A percentile compares a stretch with the other conserved stretches of the same genome.
These are phyloP conservation scores for Grigorovia transvaalensis DNA, from an alignment of 805 yeast species.

Conservation along the genomic window DNA sequence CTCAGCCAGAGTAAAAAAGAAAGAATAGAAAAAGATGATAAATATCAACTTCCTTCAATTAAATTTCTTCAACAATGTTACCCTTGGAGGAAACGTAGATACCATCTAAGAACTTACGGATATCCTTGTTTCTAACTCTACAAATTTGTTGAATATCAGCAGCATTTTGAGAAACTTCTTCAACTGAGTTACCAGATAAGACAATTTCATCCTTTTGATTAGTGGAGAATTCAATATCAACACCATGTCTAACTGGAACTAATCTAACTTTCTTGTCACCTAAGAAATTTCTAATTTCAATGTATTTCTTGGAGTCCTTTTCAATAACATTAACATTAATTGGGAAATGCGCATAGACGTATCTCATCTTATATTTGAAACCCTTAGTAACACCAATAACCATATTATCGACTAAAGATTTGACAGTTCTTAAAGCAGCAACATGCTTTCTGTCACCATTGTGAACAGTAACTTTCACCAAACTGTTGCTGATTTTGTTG, in stretches of 20 bases:
- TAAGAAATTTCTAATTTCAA: slow-evolving; percentile 98
- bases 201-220: slow-evolving; percentile 90
- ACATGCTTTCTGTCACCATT: slow-evolving; percentile 99
- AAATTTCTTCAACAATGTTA: slow-evolving; percentile 58
- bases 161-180: slow-evolving; percentile 95
- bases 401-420: slow-evolving; percentile 88
- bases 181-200: slow-evolving; percentile 52
- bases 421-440: slow-evolving; percentile 98
- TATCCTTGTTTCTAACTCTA: slow-evolving; percentile 99
- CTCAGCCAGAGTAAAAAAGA: background rate
- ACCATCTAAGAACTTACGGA: slow-evolving; percentile 99
- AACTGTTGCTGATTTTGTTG: slow-evolving; percentile 50
- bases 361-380: slow-evolving; percentile 99
- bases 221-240: slow-evolving; percentile 68
- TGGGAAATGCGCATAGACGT: slow-evolving; percentile 99
- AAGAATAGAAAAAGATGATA: background rate
- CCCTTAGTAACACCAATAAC: slow-evolving; percentile 98
- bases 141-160: slow-evolving; percentile 97
- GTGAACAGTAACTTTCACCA: slow-evolving; percentile 82
- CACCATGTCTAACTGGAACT: slow-evolving; percentile 83
- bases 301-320: slow-evolving; percentile 58
- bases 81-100: slow-evolving; percentile 97
- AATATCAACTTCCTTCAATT: slow-evolving; percentile 6
- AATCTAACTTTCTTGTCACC: slow-evolving; percentile 97
- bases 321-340: slow-evolving; percentile 91